Percentiles rank a stretch among this genome's conserved stretches.
phyloP scores from a whole-genome alignment of 305 asterid genomes.

The Fraxinus dipetala region DNA sequence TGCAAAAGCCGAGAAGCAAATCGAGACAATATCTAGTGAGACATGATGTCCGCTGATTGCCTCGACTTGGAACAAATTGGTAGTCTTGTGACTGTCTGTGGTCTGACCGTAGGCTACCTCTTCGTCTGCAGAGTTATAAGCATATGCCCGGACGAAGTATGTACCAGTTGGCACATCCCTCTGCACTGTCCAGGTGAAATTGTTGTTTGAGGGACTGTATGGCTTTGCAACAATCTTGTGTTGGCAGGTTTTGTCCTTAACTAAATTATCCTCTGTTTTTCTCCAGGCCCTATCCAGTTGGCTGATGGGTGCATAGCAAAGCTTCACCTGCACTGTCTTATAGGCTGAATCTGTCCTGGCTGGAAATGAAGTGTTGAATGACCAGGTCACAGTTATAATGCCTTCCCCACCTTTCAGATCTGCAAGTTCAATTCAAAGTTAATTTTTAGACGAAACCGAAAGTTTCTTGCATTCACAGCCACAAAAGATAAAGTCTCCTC shows the following conservation, averaged over 20 bases:
- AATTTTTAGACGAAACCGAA: background rate
- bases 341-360: slow-evolving; percentile 43
- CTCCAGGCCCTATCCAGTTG: slow-evolving; percentile 72
- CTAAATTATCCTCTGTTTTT: slow-evolving; percentile 46
- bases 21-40: slow-evolving; percentile 45
- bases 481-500: background rate
- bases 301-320: slow-evolving; percentile 65
- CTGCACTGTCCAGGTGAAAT: slow-evolving; percentile 41
- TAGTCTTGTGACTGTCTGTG: slow-evolving; percentile 33
- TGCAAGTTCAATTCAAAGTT: slow-evolving; percentile 19
- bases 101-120: slow-evolving; percentile 65
- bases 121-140: slow-evolving; percentile 28
- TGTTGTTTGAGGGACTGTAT: slow-evolving; percentile 38
- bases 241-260: slow-evolving; percentile 69
- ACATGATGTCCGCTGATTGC: slow-evolving; percentile 54
- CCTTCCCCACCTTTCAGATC: slow-evolving; percentile 60
- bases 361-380: slow-evolving; percentile 37
- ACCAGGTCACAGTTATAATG: slow-evolving; percentile 50
- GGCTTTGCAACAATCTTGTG: slow-evolving; percentile 43
- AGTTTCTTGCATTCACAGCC: background rate
- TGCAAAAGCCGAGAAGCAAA: slow-evolving; percentile 68
- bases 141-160: slow-evolving; percentile 64
- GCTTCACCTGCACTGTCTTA: slow-evolving; percentile 37
- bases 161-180: slow-evolving; percentile 56
- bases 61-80: slow-evolving; percentile 40